Evolutionary conservation across 441 rosid species (phyloP), one percentile per base, ranked within the genome.

Genomic region (Breynia disticha): DNA sequence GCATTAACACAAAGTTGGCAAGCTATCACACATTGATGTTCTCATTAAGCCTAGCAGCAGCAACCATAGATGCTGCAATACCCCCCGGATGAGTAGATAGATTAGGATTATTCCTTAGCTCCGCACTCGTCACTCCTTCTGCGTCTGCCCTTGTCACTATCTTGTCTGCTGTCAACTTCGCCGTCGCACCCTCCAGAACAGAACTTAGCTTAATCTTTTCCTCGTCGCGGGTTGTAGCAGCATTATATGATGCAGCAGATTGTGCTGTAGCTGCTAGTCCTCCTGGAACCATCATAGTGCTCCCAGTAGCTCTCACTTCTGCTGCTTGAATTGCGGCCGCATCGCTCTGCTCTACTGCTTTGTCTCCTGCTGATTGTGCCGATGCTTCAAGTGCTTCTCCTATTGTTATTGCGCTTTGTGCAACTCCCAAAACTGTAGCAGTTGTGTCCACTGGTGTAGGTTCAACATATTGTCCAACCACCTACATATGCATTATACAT

Each of bases 291-390:
- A 74, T 60, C 4, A 64, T 75, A 17, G 61, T 84, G 28, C 67
- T 64, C 14, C 94, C 87, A 0, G 82, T 76, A 5, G 89, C 94
- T 74, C 97, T 62, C 0, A 78, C 79, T 60, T 86, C 94, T 0
- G 90, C 87, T 0, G 86, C 90, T 58, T 80, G 93, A 51, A 86
- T 81, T 2, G 90, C 90, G 0, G 93, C 82, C 0, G 84, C 85
- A 1, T 89, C 88, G 46, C 88, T 79, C 61, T 77, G 80, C 45
- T 86, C 88, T 11, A 83, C 84, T 0, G 77, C 65, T 56, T 82
- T 86, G 60, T 68, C 64, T 21, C 76, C 82, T 0, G 76, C 79
- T 5, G 76, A 71, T 2, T 62, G 67, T 10, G 76, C 73, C 2
- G 68, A 54, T 0, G 84, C 84, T 68, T 89, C 88, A 14, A 86